Percentiles rank a stretch among this genome's conserved stretches.
These are phyloP conservation scores for Mortierella sp. DNA, from an alignment of 371 early-diverging fungal genomes.

Conservation along the genomic window DNA sequence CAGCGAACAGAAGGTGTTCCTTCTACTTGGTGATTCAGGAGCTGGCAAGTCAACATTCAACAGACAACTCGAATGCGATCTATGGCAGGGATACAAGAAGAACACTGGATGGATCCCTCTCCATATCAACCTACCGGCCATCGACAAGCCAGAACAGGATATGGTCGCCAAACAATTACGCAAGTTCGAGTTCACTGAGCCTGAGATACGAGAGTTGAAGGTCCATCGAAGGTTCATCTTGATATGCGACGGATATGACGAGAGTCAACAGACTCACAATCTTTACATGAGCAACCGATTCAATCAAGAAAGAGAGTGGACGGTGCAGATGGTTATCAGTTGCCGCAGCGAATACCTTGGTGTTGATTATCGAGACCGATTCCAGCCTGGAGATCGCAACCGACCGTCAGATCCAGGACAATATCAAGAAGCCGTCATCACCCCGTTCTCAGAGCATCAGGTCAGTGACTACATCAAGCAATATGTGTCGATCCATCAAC, in stretches of 20 bases:
- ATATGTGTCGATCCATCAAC: no score
- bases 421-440: slow-evolving; percentile 9
- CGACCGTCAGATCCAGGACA: not conserved
- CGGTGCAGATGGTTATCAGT: slow-evolving; percentile 19
- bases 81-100: slow-evolving; percentile 9
- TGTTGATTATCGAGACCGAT: slow-evolving; percentile 3
- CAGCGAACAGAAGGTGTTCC: slow-evolving; percentile 1
- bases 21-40: slow-evolving; percentile 23
- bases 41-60: slow-evolving; percentile 29
- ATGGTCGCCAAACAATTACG: slow-evolving; percentile 11
- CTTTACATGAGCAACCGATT: slow-evolving; percentile 1
- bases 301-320: not conserved
- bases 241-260: slow-evolving; percentile 6
- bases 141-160: slow-evolving; percentile 4
- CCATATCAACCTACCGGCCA: not conserved
- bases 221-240: not conserved
- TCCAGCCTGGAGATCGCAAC: not conserved
- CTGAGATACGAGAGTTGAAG: slow-evolving; percentile 6
- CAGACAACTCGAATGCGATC: slow-evolving; percentile 3
- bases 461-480: slow-evolving; percentile 1
- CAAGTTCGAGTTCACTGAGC: not conserved
- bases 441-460: slow-evolving; percentile 1
- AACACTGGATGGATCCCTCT: slow-evolving; percentile 8
- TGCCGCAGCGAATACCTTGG: slow-evolving; percentile 1
- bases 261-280: not conserved